Conservation (phyloP, 306 rosid genomes). For the Fragaria nilgerrensis region DNA sequence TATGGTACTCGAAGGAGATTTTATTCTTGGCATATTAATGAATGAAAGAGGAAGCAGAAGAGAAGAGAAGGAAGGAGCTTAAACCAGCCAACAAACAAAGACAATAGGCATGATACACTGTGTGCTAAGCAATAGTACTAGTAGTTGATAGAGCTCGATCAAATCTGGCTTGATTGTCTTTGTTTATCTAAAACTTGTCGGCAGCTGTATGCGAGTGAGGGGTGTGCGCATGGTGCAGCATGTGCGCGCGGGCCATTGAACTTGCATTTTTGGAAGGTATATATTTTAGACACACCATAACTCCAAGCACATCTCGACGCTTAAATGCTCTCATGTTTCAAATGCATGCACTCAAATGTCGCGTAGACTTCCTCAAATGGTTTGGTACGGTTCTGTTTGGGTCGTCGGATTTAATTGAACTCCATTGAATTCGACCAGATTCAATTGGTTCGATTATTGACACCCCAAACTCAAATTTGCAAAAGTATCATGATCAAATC, state of each 20-base stretch:
- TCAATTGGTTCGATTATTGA: too few relatives aligned
- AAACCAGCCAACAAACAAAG: neutral
- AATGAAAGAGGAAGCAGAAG: slow-evolving; percentile 9
- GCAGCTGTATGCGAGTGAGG: neutral
- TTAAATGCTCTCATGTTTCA: neutral
- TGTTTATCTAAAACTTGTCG: too few relatives aligned
- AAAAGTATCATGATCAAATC: too few relatives aligned
- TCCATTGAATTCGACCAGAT: too few relatives aligned
- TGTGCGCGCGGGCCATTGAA: slow-evolving; percentile 9
- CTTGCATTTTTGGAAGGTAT: slow-evolving; percentile 2
- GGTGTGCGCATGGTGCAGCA: neutral
- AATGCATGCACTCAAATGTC: neutral
- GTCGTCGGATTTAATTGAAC: neutral
- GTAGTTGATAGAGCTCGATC: neutral
- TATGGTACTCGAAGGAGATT: neutral
- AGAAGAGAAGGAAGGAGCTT: neutral
- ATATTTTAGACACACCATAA: neutral
- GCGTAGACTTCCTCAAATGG: neutral
- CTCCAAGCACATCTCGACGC: neutral
- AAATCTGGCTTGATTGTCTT: neutral
- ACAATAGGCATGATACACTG: neutral
- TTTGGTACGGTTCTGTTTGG: neutral
- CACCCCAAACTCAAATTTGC: too few relatives aligned
- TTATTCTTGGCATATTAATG: slow-evolving; percentile 13
- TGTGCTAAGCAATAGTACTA: too few relatives aligned